These are phyloP conservation scores for Diaporthe citriasiana DNA, from an alignment of 2,329 filamentous ascomycete species.

Conservation along the genomic window DNA sequence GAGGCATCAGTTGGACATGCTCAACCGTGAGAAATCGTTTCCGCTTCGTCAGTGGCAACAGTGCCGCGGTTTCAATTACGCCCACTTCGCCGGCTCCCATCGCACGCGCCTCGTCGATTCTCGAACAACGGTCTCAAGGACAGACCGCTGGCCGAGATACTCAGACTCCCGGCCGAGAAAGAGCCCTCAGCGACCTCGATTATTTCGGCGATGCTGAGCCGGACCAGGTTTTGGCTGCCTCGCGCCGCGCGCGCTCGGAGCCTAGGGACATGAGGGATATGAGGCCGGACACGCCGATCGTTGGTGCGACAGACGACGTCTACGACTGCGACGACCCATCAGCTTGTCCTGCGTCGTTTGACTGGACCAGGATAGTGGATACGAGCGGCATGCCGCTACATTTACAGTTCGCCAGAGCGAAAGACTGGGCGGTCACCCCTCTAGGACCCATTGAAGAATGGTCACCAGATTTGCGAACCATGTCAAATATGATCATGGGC, in stretches of 20 bases:
- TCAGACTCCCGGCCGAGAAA: constrained; percentile 48
- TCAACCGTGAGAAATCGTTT: constrained; percentile 78
- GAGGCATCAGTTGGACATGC: constrained; percentile 77
- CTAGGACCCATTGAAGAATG: constrained; percentile 83
- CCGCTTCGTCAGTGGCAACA: constrained; percentile 75
- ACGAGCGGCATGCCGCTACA: constrained; percentile 71
- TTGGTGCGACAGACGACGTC: constrained; percentile 22
- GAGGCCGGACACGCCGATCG: constrained; percentile 44
- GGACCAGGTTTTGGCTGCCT: background rate
- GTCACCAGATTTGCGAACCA: constrained; percentile 78
- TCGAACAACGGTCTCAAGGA: constrained; percentile 53
- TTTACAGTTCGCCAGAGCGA: constrained; percentile 78
- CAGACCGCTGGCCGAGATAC: constrained; percentile 53
- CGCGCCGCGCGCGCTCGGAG: constrained; percentile 46
- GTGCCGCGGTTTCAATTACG: constrained; percentile 54
- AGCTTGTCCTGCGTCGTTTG: constrained; percentile 70
- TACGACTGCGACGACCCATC: background rate
- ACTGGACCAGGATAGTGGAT: constrained; percentile 80
- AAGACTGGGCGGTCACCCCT: constrained; percentile 81
- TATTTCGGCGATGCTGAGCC: constrained; percentile 58
- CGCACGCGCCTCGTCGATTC: constrained; percentile 53
- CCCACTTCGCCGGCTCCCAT: constrained; percentile 57
- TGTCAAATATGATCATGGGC: constrained; percentile 87
- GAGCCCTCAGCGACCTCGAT: constrained; percentile 52
- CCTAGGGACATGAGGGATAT: constrained; percentile 45